Conservation (phyloP, 108 stramenopile genomes). For the Asterionellopsis glacialis region DNA sequence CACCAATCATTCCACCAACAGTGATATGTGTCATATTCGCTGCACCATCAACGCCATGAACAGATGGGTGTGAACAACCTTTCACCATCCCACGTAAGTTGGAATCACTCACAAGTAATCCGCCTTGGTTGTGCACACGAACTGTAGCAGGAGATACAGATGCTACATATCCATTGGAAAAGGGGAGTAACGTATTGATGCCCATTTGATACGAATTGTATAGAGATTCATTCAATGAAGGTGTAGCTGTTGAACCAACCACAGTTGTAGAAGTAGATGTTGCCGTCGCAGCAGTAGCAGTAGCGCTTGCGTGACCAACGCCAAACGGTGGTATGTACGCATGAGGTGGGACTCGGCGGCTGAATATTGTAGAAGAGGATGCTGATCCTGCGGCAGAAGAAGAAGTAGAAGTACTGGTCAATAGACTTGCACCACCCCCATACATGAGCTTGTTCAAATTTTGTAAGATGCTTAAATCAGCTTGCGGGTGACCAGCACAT, state of each 20-base stretch:
- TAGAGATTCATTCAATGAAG: neutral
- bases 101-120: constrained; percentile 40
- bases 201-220: constrained; percentile 37
- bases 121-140: constrained; percentile 66
- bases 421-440: constrained; percentile 25
- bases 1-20: constrained; percentile 49
- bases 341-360: constrained; percentile 42
- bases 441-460: constrained; percentile 42
- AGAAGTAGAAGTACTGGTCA: too few species aligned
- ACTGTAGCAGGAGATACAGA: constrained; percentile 65
- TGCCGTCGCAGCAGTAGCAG: constrained; percentile 3
- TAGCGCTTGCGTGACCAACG: constrained; percentile 7
- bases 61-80: constrained; percentile 51
- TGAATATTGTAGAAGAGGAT: neutral
- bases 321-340: constrained; percentile 58
- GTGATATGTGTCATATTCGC: constrained; percentile 42
- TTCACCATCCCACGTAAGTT: constrained; percentile 50
- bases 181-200: constrained; percentile 37
- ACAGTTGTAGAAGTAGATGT: neutral
- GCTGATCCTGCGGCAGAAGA: too few species aligned
- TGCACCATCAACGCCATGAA: constrained; percentile 4
- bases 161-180: constrained; percentile 39
- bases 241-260: constrained; percentile 11
- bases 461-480: constrained; percentile 28
- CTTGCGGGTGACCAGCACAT: constrained; percentile 78